Conservation (phyloP, 1,284 basidiomycete genomes). For the Fomitopsis schrenkii region DNA sequence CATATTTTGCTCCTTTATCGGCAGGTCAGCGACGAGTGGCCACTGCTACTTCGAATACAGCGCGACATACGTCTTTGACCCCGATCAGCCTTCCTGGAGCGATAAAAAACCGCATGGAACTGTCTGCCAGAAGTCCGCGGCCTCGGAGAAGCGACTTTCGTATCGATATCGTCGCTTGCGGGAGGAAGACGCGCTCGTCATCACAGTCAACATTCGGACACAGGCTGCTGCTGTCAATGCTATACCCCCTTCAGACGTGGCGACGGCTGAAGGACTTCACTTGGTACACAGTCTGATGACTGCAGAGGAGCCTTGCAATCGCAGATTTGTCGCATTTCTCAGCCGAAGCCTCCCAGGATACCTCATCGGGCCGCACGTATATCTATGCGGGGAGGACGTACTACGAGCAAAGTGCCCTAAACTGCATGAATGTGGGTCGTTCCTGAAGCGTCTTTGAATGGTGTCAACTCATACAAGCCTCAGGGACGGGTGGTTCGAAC, state of each 20-base stretch:
- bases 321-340: not conserved
- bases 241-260: not conserved
- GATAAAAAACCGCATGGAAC: too few relatives aligned
- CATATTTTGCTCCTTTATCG: not conserved
- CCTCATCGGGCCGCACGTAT: not conserved
- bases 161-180: not conserved
- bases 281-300: not conserved
- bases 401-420: too few relatives aligned
- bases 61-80: not conserved
- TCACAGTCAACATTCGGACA: not conserved
- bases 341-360: not conserved
- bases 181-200: not conserved
- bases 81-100: too few relatives aligned
- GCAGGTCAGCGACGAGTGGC: not conserved
- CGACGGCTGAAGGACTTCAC: not conserved
- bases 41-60: not conserved
- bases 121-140: too few relatives aligned
- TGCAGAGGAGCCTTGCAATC: not conserved
- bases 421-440: too few relatives aligned
- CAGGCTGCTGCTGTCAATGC: not conserved
- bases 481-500: too few relatives aligned
- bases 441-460: too few relatives aligned
- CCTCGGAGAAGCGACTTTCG: not conserved
- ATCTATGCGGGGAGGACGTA: too few relatives aligned
- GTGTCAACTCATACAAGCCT: too few relatives aligned